These are phyloP conservation scores for Lentinula edodes DNA, from an alignment of 768 basidiomycete species.

Conservation along the genomic window DNA sequence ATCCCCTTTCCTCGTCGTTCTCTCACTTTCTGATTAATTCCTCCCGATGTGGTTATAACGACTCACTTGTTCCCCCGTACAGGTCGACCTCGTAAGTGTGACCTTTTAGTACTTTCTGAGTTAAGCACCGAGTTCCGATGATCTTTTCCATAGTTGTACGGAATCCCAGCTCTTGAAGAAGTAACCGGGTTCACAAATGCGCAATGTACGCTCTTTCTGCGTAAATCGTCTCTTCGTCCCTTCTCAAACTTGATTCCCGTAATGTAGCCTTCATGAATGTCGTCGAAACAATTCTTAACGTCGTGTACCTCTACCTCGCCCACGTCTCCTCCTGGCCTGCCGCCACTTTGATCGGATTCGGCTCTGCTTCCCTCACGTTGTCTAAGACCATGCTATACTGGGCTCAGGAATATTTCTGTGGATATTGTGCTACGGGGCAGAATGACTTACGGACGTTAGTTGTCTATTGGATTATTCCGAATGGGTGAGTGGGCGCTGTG, in stretches of 20 bases:
- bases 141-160: slow-evolving; percentile 53
- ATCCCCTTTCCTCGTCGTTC: too few relatives aligned
- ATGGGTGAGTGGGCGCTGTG: slow-evolving; percentile 16
- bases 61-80: not conserved
- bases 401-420: slow-evolving; percentile 67
- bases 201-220: slow-evolving; percentile 51
- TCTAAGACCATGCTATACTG: slow-evolving; percentile 75
- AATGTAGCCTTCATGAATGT: slow-evolving; percentile 73
- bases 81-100: slow-evolving; percentile 30
- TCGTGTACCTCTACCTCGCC: slow-evolving; percentile 71
- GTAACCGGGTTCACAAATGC: slow-evolving; percentile 82
- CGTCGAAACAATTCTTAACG: slow-evolving; percentile 70
- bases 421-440: slow-evolving; percentile 59
- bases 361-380: slow-evolving; percentile 64
- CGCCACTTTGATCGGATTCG: slow-evolving; percentile 71
- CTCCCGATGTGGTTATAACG: slow-evolving; percentile 18
- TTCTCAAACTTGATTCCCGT: too few relatives aligned
- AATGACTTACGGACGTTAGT: slow-evolving; percentile 44
- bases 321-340: slow-evolving; percentile 54
- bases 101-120: too few relatives aligned
- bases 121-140: too few relatives aligned
- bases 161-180: slow-evolving; percentile 53
- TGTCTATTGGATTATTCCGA: slow-evolving; percentile 64
- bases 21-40: too few relatives aligned
- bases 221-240: not conserved